Percentiles rank a stretch among this genome's conserved stretches.
Evolutionary conservation across 176 grass and related monocot species (phyloP).

Genomic region (Carex littledalei): DNA sequence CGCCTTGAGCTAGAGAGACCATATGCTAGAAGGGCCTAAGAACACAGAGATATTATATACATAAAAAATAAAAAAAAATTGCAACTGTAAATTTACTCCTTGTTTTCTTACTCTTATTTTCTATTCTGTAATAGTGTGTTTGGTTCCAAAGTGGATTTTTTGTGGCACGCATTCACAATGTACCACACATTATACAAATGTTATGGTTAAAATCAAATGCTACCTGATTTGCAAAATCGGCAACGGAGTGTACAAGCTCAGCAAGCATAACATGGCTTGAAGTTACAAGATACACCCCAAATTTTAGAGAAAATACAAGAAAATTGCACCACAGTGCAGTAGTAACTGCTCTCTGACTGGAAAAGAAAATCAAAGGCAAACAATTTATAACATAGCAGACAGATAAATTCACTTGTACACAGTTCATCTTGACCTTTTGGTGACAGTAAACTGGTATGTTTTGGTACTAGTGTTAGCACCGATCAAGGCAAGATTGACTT

Average conservation of each 20-base stretch:
- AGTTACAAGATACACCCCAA: conserved; percentile 90
- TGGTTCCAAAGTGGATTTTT: neutral
- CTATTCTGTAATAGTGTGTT: neutral
- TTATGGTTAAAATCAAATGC: neutral
- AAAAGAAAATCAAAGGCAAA: neutral
- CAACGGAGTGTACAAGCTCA: conserved; percentile 78
- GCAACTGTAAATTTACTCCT: neutral
- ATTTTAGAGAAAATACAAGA: conserved; percentile 95
- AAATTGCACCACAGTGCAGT: conserved; percentile 95
- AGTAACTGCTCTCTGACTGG: conserved; percentile 90
- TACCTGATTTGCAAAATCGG: conserved; percentile 97
- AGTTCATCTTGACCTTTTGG: neutral
- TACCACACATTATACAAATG: neutral
- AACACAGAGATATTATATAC: conserved; percentile 22
- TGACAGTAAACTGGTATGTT: neutral
- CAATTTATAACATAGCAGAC: conserved; percentile 22
- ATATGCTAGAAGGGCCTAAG: conserved; percentile 93
- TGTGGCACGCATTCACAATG: neutral
- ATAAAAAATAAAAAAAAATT: no score
- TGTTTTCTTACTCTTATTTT: neutral
- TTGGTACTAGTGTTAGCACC: neutral
- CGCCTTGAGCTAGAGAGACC: conserved; percentile 88
- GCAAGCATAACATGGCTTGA: conserved; percentile 99
- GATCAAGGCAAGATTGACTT: neutral
- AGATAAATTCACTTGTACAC: conserved; percentile 4